phyloP scores from a whole-genome alignment of 129 eudicot genomes.

The Rutidosis leptorrhynchoides region DNA sequence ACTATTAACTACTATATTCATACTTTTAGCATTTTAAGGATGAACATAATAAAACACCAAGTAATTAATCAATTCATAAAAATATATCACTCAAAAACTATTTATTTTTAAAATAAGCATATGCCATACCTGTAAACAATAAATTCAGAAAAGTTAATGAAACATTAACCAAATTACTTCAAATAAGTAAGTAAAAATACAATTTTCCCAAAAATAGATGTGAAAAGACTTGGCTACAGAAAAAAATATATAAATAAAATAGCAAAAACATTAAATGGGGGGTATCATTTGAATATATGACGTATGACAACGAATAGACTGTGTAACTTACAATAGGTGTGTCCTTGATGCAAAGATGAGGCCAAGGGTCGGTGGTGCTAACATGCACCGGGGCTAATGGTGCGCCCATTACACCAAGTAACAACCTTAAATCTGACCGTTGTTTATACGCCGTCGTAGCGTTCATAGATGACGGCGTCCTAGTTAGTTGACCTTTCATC shows the following conservation, averaged over 20 bases:
- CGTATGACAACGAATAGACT: constrained; percentile 18
- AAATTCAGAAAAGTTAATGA: not conserved
- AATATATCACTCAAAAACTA: no score
- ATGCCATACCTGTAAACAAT: no score
- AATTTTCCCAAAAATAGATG: constrained; percentile 11
- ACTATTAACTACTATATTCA: no score
- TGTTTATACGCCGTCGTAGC: constrained; percentile 41
- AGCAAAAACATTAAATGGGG: not conserved
- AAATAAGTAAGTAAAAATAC: constrained; percentile 5
- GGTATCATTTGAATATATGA: not conserved
- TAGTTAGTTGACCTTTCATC: constrained; percentile 67
- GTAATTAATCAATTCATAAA: no score
- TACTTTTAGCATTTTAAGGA: no score
- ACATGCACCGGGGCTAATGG: constrained; percentile 84
- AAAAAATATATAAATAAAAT: not conserved
- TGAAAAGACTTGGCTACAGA: constrained; percentile 4
- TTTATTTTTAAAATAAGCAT: no score
- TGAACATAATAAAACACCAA: not conserved
- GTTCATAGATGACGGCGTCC: constrained; percentile 64
- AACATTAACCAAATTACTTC: not conserved
- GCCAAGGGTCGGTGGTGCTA: constrained; percentile 57
- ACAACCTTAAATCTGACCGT: constrained; percentile 73
- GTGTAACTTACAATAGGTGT: constrained; percentile 71
- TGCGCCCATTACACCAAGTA: constrained; percentile 94
- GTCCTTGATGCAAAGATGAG: constrained; percentile 79